Percentiles rank a stretch among this genome's conserved stretches.
phyloP scores from a whole-genome alignment of 2,329 filamentous ascomycete genomes.

The Neobulgaria alba region DNA sequence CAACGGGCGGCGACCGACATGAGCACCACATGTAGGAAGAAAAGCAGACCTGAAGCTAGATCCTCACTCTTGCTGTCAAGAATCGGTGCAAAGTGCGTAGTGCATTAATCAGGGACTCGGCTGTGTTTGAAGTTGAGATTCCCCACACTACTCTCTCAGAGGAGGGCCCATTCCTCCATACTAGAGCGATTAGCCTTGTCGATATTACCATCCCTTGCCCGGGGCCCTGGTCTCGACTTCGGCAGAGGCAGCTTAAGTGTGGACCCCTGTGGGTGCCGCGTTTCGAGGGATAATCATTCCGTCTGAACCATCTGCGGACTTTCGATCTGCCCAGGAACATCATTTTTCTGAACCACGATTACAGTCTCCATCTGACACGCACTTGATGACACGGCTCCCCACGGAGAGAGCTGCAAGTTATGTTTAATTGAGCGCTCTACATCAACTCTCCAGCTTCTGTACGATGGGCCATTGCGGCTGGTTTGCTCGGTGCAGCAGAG shows the following conservation, averaged over 20 bases:
- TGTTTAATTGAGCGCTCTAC: no score
- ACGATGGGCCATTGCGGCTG: background rate
- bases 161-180: conserved; percentile 19
- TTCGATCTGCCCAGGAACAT: conserved; percentile 22
- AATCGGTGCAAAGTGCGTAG: conserved; percentile 20
- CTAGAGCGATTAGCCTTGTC: conserved; percentile 25
- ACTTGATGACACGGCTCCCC: background rate
- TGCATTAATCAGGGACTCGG: conserved; percentile 27
- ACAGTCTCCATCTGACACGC: conserved; percentile 3
- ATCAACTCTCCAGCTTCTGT: no score
- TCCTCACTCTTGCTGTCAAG: conserved; percentile 9
- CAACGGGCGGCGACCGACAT: conserved; percentile 25
- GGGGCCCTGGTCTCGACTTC: conserved; percentile 9
- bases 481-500: conserved; percentile 1
- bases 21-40: conserved; percentile 20
- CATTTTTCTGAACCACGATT: conserved; percentile 24
- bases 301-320: conserved; percentile 23
- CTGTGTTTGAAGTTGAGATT: conserved; percentile 29
- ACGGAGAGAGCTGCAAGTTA: no score
- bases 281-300: conserved; percentile 15
- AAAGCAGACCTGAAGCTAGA: conserved; percentile 13
- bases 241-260: background rate
- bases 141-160: conserved; percentile 23
- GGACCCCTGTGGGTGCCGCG: background rate
- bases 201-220: conserved; percentile 23